phyloP scores from a whole-genome alignment of 352 stramenopile species.

The Salisapilia sapeloensis region DNA sequence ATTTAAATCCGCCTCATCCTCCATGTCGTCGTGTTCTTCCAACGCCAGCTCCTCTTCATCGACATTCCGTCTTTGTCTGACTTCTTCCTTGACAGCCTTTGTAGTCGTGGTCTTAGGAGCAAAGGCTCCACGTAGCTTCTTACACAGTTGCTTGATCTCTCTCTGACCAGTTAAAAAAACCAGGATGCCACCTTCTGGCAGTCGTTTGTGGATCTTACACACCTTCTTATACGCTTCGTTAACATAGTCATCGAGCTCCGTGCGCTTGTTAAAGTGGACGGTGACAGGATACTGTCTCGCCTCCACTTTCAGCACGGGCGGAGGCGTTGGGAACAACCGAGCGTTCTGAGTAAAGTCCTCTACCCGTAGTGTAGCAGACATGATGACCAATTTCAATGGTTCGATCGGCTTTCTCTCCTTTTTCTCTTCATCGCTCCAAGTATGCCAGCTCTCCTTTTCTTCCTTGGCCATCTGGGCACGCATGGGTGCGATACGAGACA shows the following conservation, averaged over 20 bases:
- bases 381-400: conserved; percentile 83
- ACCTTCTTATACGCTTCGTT: conserved; percentile 91
- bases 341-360: conserved; percentile 94
- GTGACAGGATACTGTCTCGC: conserved; percentile 94
- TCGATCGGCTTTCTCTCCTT: conserved; percentile 37
- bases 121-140: conserved; percentile 42
- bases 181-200: conserved; percentile 93
- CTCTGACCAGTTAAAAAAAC: conserved; percentile 96
- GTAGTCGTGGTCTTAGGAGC: conserved; percentile 16
- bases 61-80: conserved; percentile 1
- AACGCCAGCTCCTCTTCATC: conserved; percentile 24
- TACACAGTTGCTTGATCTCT: conserved; percentile 88
- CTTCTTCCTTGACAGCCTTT: conserved; percentile 11
- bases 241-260: conserved; percentile 95
- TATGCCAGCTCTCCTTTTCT: conserved; percentile 32
- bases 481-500: conserved; percentile 89
- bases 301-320: conserved; percentile 88
- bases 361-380: conserved; percentile 97
- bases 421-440: conserved; percentile 21
- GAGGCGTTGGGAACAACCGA: conserved; percentile 82
- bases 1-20: conserved; percentile 63
- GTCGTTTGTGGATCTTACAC: conserved; percentile 93
- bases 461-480: conserved; percentile 75
- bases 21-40: conserved; percentile 64
- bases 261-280: conserved; percentile 96